Evolutionary conservation across 768 basidiomycete species (phyloP).

Genomic region (Xanthoconium purpureum): DNA sequence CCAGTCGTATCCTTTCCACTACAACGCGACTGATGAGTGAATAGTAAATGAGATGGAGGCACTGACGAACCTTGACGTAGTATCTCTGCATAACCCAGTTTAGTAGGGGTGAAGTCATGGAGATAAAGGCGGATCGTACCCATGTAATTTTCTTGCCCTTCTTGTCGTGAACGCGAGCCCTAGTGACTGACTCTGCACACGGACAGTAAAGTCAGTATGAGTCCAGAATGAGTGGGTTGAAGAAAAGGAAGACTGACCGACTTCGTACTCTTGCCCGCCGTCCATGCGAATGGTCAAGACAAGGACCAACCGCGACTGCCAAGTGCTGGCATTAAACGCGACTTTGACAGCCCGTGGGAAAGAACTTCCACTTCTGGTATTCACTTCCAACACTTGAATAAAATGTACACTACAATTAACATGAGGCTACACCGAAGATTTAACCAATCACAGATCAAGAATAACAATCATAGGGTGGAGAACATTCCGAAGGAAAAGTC

Average conservation of each 20-base stretch:
- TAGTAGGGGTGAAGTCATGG: constrained; percentile 3
- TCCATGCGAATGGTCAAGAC: constrained; percentile 29
- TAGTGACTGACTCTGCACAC: constrained; percentile 47
- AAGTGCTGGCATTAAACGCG: not conserved
- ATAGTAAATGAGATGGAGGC: not conserved
- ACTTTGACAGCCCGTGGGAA: constrained; percentile 9
- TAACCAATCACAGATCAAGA: not conserved
- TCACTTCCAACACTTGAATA: not conserved
- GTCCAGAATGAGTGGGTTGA: not conserved
- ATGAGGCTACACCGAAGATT: not conserved
- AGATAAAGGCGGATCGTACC: constrained; percentile 36
- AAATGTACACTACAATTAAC: constrained; percentile 13
- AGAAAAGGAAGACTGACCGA: constrained; percentile 45
- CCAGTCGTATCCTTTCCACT: constrained; percentile 63
- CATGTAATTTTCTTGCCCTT: constrained; percentile 47
- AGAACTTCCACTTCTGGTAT: constrained; percentile 15
- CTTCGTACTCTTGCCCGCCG: constrained; percentile 57
- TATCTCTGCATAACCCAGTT: constrained; percentile 43
- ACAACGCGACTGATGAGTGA: constrained; percentile 4
- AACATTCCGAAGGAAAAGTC: not conserved
- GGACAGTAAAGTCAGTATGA: not conserved
- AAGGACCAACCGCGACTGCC: constrained; percentile 3
- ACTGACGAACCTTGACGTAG: constrained; percentile 50
- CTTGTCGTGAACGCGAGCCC: constrained; percentile 48
- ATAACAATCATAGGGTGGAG: not conserved